Conservation (phyloP, 1,139 yeast genomes). For the Hyphopichia fennica region DNA sequence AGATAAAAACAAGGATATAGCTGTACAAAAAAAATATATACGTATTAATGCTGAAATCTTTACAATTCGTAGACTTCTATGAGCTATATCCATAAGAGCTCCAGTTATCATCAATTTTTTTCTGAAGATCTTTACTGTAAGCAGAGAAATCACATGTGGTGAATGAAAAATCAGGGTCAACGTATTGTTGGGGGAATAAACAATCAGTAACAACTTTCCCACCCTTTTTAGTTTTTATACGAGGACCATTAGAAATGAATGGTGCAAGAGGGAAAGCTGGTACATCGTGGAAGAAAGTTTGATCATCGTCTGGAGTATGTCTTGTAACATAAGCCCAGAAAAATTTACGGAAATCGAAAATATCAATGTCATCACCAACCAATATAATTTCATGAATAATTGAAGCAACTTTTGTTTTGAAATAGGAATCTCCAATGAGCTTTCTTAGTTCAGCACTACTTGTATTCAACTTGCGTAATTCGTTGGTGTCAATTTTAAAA, state of each 20-base stretch:
- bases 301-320: slow-evolving; percentile 17
- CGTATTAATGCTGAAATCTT: no score
- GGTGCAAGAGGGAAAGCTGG: slow-evolving; percentile 16
- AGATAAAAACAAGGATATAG: no score
- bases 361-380: slow-evolving; percentile 19
- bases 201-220: slow-evolving; percentile 19
- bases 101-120: slow-evolving; percentile 9
- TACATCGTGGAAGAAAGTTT: slow-evolving; percentile 12
- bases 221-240: slow-evolving; percentile 12
- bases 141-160: slow-evolving; percentile 11
- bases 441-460: slow-evolving; percentile 12
- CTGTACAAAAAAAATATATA: no score
- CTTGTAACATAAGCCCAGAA: slow-evolving; percentile 19
- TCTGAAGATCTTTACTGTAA: slow-evolving; percentile 5
- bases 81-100: slow-evolving; percentile 6
- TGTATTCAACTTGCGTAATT: slow-evolving; percentile 12
- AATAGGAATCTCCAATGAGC: slow-evolving; percentile 13
- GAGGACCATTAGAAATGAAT: slow-evolving; percentile 12
- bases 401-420: slow-evolving; percentile 9
- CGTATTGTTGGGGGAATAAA: slow-evolving; percentile 13
- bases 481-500: slow-evolving; percentile 12
- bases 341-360: slow-evolving; percentile 15
- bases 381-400: slow-evolving; percentile 15
- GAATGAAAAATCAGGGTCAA: slow-evolving; percentile 7
- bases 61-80: no score